Evolutionary conservation across 1,284 basidiomycete genomes (phyloP), one percentile per base, ranked within the genome.

Genomic region (Bjerkandera adusta): DNA sequence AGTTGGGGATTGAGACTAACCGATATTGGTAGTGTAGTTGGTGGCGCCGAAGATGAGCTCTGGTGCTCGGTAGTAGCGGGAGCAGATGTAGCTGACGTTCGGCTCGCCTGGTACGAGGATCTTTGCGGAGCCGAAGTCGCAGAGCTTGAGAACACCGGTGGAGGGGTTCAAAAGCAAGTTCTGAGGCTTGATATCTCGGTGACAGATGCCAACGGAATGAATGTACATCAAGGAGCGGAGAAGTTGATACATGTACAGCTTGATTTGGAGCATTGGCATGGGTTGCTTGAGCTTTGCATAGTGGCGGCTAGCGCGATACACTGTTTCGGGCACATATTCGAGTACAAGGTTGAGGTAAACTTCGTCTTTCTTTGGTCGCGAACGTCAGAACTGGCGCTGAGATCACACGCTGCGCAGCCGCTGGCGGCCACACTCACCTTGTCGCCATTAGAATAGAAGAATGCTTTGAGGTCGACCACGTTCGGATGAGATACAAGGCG

Each of bases 11-110:
- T 43, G 43, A 41, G 24, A 75, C 87, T 59, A 57, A 92, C 92
- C 94, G 63, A 99, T 99, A 69, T 97, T 97, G 58, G 96, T 99
- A n/a, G 95, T 97, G 77, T 99, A 99, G 77, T 99, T 99, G 51
- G 97, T 99, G 29, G 96, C 96, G 45, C 96, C 96, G 67, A 99
- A 99, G 67, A 99, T 99, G 66, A 99, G 85, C 73, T 99, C 96
- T 18, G 96, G 97, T 43, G 96, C 97, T 59, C 96, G 88, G 75
- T 99, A 99, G 77, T 99, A 99, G 66, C 96, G 81, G 58, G 96
- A 99, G 75, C 96, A 99, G 66, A 99, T 99, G 73, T 99, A 99
- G 71, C 89, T 93, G 69, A 99, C 96, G 69, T 99, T 99, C 51
- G 96, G 97, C 68, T 99, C 96, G 48, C 95, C 95, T 11, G 93